Conservation (phyloP, 192 early-diverging fungal genomes). For the Funneliformis mosseae region DNA sequence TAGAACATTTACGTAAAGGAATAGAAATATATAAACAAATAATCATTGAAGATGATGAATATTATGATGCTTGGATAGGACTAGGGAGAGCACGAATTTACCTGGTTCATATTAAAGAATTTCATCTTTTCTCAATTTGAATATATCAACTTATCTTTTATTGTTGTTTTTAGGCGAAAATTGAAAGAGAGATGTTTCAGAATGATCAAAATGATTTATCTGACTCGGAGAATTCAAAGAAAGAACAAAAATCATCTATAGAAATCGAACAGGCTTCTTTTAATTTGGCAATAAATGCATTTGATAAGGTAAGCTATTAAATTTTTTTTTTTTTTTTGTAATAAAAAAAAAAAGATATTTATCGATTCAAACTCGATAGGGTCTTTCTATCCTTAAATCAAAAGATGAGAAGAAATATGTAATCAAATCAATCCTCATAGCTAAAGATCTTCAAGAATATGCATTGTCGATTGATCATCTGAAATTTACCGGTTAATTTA, state of each 20-base stretch:
- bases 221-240: background rate
- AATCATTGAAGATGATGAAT: background rate
- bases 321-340: background rate
- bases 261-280: background rate
- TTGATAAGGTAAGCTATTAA: background rate
- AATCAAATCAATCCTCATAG: background rate
- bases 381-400: conserved; percentile 18
- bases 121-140: background rate
- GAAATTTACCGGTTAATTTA: background rate
- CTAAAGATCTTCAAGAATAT: conserved; percentile 21
- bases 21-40: conserved; percentile 11
- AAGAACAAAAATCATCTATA: background rate
- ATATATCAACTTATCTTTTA: background rate
- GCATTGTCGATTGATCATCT: background rate
- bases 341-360: background rate
- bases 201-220: background rate
- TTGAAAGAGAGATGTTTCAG: background rate
- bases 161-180: background rate
- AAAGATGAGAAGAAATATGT: background rate
- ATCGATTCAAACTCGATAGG: background rate
- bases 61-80: conserved; percentile 16
- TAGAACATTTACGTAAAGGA: background rate
- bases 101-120: background rate
- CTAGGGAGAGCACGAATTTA: background rate
- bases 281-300: background rate